Percentiles rank a stretch among this genome's conserved stretches.
Conservation (phyloP, 2,329 filamentous ascomycete genomes). For the Myriosclerotinia curreyana region DNA sequence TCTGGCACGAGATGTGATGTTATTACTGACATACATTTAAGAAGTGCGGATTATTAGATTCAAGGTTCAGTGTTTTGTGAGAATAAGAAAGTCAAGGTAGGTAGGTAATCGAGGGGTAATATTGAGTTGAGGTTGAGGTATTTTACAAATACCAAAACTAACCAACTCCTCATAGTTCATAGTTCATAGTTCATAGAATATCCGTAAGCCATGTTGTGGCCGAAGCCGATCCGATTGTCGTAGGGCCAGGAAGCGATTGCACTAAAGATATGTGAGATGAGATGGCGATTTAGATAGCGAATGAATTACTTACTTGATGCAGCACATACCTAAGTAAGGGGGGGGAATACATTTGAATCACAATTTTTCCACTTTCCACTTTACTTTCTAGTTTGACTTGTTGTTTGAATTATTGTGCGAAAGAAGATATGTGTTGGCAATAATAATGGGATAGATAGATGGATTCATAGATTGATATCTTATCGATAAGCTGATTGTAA, state of each 20-base stretch:
- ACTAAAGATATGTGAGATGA: background rate
- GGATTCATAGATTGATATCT: too few species aligned
- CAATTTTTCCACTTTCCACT: constrained; percentile 1
- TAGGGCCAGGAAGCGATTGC: too few species aligned
- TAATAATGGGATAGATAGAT: too few species aligned
- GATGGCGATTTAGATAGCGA: background rate
- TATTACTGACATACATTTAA: too few species aligned
- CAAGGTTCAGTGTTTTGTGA: too few species aligned
- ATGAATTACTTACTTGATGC: background rate
- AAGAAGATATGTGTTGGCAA: constrained; percentile 3
- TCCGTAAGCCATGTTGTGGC: too few species aligned
- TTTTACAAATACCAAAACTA: background rate
- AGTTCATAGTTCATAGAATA: too few species aligned
- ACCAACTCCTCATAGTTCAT: background rate
- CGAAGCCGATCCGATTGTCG: too few species aligned
- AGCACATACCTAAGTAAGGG: too few species aligned
- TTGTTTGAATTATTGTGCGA: too few species aligned
- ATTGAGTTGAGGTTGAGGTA: constrained; percentile 6
- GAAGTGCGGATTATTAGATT: too few species aligned
- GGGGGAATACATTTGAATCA: background rate
- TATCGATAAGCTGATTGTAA: constrained; percentile 5
- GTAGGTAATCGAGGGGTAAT: background rate
- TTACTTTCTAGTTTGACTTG: background rate
- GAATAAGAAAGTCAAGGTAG: too few species aligned
- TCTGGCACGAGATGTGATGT: background rate